Evolutionary conservation across 768 basidiomycete genomes (phyloP).

Genomic region (Piloderma croceum): DNA sequence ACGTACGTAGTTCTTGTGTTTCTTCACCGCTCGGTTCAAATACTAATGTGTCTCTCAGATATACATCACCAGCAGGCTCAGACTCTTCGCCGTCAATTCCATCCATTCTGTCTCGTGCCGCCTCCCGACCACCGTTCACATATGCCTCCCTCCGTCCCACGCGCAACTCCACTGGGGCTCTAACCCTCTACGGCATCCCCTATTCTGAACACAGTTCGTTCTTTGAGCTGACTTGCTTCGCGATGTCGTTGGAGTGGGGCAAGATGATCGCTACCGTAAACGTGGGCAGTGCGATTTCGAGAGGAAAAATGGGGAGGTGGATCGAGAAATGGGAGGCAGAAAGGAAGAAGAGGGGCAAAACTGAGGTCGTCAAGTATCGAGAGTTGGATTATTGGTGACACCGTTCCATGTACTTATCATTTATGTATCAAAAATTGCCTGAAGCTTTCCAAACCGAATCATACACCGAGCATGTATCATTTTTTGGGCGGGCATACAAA

Average conservation of each 20-base stretch:
- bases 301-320: constrained; percentile 88
- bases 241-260: constrained; percentile 77
- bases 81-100: constrained; percentile 59
- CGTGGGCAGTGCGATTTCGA: constrained; percentile 63
- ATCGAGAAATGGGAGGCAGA: constrained; percentile 85
- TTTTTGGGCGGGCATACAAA: background rate
- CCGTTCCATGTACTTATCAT: too few species aligned
- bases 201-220: constrained; percentile 98
- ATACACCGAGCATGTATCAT: too few species aligned
- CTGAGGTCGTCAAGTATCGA: constrained; percentile 31
- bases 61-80: constrained; percentile 58
- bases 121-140: constrained; percentile 64
- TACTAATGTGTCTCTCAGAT: constrained; percentile 37
- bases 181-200: constrained; percentile 77
- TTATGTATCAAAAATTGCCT: too few species aligned
- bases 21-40: constrained; percentile 1
- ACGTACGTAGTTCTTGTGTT: constrained; percentile 52
- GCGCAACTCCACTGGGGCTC: constrained; percentile 60
- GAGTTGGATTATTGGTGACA: constrained; percentile 43
- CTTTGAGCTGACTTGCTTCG: constrained; percentile 92
- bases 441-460: too few species aligned
- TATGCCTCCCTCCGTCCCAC: constrained; percentile 60
- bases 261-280: constrained; percentile 97
- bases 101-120: constrained; percentile 61
- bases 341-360: constrained; percentile 49